These are phyloP conservation scores for Kondoa malvinella DNA, from an alignment of 768 basidiomycete genomes.

Conservation along the genomic window DNA sequence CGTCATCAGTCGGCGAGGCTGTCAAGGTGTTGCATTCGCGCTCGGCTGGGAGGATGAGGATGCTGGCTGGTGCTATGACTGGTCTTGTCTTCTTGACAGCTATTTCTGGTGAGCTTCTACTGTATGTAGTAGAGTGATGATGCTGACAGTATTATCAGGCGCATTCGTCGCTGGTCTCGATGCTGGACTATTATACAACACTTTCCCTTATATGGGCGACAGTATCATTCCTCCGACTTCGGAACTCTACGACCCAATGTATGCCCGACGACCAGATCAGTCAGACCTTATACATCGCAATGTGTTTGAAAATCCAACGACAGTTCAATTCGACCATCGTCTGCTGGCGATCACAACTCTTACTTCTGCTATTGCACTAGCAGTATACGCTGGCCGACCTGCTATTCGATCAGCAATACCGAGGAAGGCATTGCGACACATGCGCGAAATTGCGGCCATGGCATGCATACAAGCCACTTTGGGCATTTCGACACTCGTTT, in stretches of 20 bases:
- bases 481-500: constrained; percentile 65
- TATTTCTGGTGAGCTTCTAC: constrained; percentile 52
- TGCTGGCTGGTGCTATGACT: constrained; percentile 46
- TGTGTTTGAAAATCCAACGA: constrained; percentile 89
- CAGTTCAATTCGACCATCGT: constrained; percentile 93
- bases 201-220: constrained; percentile 93
- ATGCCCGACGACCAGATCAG: constrained; percentile 51
- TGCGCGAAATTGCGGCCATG: constrained; percentile 39
- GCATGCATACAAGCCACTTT: constrained; percentile 51
- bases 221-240: constrained; percentile 58
- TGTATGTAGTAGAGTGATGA: constrained; percentile 9
- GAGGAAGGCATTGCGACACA: constrained; percentile 37
- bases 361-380: constrained; percentile 37
- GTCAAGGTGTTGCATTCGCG: constrained; percentile 43
- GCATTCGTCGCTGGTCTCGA: constrained; percentile 97
- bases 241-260: constrained; percentile 62
- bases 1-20: constrained; percentile 32
- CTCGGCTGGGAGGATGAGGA: constrained; percentile 43
- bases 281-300: constrained; percentile 90
- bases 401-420: constrained; percentile 19
- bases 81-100: constrained; percentile 79
- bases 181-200: constrained; percentile 92
- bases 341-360: constrained; percentile 49
- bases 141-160: constrained; percentile 38
- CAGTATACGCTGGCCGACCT: constrained; percentile 35